Conservation (phyloP, 495 filamentous ascomycete species). For the Lophiostoma macrostomum region DNA sequence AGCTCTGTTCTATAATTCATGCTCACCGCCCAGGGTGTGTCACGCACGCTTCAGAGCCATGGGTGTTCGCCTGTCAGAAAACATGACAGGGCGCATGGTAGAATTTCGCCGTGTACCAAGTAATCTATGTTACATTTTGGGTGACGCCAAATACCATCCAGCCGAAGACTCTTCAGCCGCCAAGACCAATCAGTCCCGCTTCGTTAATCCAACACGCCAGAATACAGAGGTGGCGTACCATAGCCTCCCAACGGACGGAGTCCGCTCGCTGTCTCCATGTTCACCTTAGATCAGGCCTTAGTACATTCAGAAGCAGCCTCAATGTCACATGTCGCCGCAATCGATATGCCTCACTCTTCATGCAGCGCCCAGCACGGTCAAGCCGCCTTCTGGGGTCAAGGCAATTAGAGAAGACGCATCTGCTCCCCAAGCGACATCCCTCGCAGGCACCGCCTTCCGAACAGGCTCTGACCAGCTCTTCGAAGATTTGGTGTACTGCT, state of each 20-base stretch:
- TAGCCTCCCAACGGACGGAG: no score
- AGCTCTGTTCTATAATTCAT: no score
- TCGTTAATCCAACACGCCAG: slow-evolving; percentile 19
- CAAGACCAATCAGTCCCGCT: no score
- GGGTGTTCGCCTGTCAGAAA: slow-evolving; percentile 25
- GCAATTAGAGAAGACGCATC: slow-evolving; percentile 70
- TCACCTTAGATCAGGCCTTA: no score
- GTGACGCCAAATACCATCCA: not conserved
- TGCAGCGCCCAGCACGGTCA: slow-evolving; percentile 56
- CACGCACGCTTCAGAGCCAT: not conserved
- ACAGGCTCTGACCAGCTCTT: slow-evolving; percentile 91
- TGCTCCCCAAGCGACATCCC: slow-evolving; percentile 72
- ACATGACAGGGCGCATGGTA: slow-evolving; percentile 10
- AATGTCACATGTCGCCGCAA: not conserved
- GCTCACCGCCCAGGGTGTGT: no score
- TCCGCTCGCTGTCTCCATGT: no score
- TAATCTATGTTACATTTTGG: slow-evolving; percentile 30
- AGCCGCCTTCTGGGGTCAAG: slow-evolving; percentile 67
- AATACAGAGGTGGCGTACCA: not conserved
- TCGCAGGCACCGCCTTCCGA: slow-evolving; percentile 66
- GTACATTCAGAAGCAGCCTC: no score
- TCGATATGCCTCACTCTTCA: slow-evolving; percentile 20
- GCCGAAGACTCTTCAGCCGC: not conserved
- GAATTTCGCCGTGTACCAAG: slow-evolving; percentile 3
- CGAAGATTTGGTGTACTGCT: slow-evolving; percentile 75